A percentile compares a stretch with the other conserved stretches of the same genome.
Evolutionary conservation across 345 rosid species (phyloP).

Genomic region (Lepidium sativum): DNA sequence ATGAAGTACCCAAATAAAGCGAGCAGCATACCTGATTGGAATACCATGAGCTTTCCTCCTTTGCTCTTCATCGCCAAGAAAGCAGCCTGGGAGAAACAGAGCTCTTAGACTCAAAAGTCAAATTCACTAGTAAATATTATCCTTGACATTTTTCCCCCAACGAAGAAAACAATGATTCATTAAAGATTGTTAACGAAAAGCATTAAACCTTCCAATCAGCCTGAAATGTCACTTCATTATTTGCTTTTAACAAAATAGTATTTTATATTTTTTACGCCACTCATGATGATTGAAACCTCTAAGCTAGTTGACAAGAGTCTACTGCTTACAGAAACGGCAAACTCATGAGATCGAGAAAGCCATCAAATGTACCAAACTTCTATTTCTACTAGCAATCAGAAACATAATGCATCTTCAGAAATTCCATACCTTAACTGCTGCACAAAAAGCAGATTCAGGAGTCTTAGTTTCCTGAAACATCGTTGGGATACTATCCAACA

Average conservation of each 20-base stretch:
- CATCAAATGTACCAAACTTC: conserved; percentile 5
- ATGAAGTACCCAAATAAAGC: not conserved
- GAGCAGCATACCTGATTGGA: conserved; percentile 63
- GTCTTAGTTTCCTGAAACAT: conserved; percentile 81
- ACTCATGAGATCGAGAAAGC: not conserved
- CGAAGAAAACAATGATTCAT: not conserved
- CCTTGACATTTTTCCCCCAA: not conserved
- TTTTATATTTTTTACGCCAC: not conserved
- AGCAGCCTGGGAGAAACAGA: conserved; percentile 49
- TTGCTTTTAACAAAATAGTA: not conserved
- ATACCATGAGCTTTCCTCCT: conserved; percentile 89
- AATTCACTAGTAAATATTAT: conserved; percentile 2
- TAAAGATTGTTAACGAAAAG: not conserved
- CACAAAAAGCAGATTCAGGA: conserved; percentile 96
- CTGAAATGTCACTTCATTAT: not conserved
- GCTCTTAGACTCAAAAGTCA: not conserved
- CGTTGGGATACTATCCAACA: conserved; percentile 90
- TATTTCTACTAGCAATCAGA: conserved; percentile 5
- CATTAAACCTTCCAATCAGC: not conserved
- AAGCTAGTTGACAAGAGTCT: not conserved
- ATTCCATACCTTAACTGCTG: conserved; percentile 52
- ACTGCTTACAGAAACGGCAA: conserved; percentile 1
- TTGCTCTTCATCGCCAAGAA: conserved; percentile 81
- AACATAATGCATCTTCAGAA: conserved; percentile 1
- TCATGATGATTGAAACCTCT: not conserved